Conservation (phyloP, 2,329 filamentous ascomycete species). For the Onygenales sp. region DNA sequence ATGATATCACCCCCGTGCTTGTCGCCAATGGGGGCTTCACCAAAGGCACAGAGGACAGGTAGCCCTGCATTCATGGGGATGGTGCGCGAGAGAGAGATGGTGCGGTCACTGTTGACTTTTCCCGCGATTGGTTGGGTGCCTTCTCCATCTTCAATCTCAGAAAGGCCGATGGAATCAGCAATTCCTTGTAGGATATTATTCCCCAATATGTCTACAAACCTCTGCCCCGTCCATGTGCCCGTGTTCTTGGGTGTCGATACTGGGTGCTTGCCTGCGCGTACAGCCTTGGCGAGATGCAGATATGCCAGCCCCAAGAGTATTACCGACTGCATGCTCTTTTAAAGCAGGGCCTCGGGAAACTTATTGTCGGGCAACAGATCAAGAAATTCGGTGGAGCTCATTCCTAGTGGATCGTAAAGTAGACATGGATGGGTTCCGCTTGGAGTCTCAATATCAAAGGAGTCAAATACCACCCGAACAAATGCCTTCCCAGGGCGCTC, state of each 20-base stretch:
- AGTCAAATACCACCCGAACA: constrained; percentile 18
- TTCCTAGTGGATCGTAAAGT: constrained; percentile 15
- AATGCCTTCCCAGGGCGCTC: constrained; percentile 13
- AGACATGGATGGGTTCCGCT: constrained; percentile 17
- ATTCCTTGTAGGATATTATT: constrained; percentile 35
- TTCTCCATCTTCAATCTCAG: constrained; percentile 29
- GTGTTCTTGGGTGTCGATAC: not conserved
- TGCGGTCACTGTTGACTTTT: constrained; percentile 28
- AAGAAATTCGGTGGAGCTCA: constrained; percentile 15
- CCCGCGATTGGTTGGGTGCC: constrained; percentile 26
- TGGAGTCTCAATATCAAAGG: constrained; percentile 20
- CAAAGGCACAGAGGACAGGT: constrained; percentile 38
- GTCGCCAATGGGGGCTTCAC: constrained; percentile 30
- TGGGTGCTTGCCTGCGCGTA: constrained; percentile 17
- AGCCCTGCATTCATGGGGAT: constrained; percentile 21
- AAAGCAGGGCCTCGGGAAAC: constrained; percentile 16
- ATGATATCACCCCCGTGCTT: constrained; percentile 19
- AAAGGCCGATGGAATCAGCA: constrained; percentile 24
- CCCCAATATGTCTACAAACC: constrained; percentile 25
- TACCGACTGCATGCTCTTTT: constrained; percentile 60
- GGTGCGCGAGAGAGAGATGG: constrained; percentile 31
- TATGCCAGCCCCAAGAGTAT: constrained; percentile 72
- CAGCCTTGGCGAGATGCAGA: constrained; percentile 68
- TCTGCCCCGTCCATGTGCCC: constrained; percentile 2
- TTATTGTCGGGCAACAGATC: constrained; percentile 14